Percentiles rank a stretch among this genome's conserved stretches.
Evolutionary conservation across 495 filamentous ascomycete species (phyloP).

Genomic region (Clohesyomyces aquaticus): DNA sequence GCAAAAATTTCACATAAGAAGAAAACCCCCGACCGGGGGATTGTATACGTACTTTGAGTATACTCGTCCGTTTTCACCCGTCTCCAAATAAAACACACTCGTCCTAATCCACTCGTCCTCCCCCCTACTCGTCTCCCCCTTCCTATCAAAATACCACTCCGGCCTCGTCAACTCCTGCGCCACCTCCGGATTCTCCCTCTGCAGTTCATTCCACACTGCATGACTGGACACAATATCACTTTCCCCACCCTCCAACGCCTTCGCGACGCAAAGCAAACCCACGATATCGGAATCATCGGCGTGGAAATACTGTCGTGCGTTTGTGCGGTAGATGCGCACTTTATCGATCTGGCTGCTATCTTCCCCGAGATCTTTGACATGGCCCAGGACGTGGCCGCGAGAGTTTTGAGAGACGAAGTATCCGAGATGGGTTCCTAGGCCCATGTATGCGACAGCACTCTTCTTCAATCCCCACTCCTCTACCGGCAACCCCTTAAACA

Average conservation of each 20-base stretch:
- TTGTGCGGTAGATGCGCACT: slow-evolving; percentile 87
- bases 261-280: slow-evolving; percentile 79
- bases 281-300: slow-evolving; percentile 82
- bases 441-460: slow-evolving; percentile 86
- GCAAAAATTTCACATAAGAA: too few species aligned
- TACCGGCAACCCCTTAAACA: slow-evolving; percentile 85
- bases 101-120: slow-evolving; percentile 76
- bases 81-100: slow-evolving; percentile 74
- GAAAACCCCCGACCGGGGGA: too few species aligned
- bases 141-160: slow-evolving; percentile 93
- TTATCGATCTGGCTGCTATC: slow-evolving; percentile 78
- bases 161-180: slow-evolving; percentile 72
- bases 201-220: slow-evolving; percentile 79
- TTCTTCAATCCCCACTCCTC: slow-evolving; percentile 76
- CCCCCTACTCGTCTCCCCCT: slow-evolving; percentile 76
- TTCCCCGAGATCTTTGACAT: slow-evolving; percentile 88
- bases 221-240: slow-evolving; percentile 80
- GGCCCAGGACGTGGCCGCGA: slow-evolving; percentile 84
- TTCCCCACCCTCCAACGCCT: slow-evolving; percentile 81
- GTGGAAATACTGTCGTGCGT: slow-evolving; percentile 83
- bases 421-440: slow-evolving; percentile 81
- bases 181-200: slow-evolving; percentile 75
- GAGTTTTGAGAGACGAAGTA: slow-evolving; percentile 87
- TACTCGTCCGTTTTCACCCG: slow-evolving; percentile 55
- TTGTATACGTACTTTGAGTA: slow-evolving; percentile 58